Evolutionary conservation across 345 rosid species (phyloP).

Genomic region (Lagerstroemia speciosa): DNA sequence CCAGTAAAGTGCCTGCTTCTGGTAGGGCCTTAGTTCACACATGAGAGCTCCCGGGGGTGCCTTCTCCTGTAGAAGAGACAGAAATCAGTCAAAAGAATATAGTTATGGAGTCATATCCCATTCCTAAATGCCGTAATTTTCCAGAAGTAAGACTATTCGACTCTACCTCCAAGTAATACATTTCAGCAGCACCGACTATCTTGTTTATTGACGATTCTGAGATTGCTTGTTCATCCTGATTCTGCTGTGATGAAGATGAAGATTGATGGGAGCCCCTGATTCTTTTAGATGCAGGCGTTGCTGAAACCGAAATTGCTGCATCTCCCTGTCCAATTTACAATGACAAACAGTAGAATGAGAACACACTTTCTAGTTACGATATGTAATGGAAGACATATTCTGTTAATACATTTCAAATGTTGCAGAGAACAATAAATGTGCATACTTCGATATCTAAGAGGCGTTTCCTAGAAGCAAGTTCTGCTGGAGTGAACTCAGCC

Average conservation of each 20-base stretch:
- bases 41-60: slow-evolving; percentile 49
- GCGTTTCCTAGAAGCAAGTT: slow-evolving; percentile 37
- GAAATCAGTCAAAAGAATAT: slow-evolving; percentile 5
- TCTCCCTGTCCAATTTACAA: slow-evolving; percentile 23
- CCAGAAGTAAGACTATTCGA: not conserved
- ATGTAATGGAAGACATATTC: not conserved
- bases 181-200: slow-evolving; percentile 47
- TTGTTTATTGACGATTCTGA: slow-evolving; percentile 43
- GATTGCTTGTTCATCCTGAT: slow-evolving; percentile 37
- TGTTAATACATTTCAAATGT: not conserved
- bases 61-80: slow-evolving; percentile 34
- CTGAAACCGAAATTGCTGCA: slow-evolving; percentile 22
- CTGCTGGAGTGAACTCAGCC: slow-evolving; percentile 42
- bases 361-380: not conserved
- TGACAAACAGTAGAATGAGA: not conserved
- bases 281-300: slow-evolving; percentile 32
- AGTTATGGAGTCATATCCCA: not conserved
- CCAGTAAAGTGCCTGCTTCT: slow-evolving; percentile 66
- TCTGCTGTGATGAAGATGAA: slow-evolving; percentile 1
- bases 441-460: slow-evolving; percentile 28
- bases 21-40: slow-evolving; percentile 50
- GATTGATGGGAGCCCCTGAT: slow-evolving; percentile 28
- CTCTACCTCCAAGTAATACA: slow-evolving; percentile 40
- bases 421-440: not conserved
- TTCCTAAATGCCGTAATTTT: not conserved